These are phyloP conservation scores for Barnettozyma sp. DNA, from an alignment of 805 yeast species.

Conservation along the genomic window DNA sequence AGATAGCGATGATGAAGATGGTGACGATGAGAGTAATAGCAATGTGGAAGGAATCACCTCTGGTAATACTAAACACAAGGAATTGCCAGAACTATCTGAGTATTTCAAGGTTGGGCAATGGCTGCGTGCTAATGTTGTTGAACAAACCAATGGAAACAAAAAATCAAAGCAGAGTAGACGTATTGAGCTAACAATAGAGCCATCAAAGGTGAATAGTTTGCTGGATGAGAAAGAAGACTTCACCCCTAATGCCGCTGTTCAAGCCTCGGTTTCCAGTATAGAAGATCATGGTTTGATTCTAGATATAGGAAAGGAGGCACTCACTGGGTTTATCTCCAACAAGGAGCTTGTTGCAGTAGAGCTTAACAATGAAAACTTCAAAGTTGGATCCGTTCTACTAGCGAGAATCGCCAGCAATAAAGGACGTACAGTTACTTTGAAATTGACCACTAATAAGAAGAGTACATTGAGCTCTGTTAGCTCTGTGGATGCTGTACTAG, in stretches of 20 bases:
- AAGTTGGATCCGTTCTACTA: slow-evolving; percentile 65
- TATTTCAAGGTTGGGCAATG: slow-evolving; percentile 73
- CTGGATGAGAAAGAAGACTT: slow-evolving; percentile 57
- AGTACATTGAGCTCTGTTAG: slow-evolving; percentile 51
- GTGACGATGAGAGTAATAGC: slow-evolving; percentile 31
- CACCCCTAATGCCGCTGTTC: slow-evolving; percentile 54
- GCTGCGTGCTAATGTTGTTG: slow-evolving; percentile 74
- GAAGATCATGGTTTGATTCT: slow-evolving; percentile 91
- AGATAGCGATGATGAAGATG: slow-evolving; percentile 32
- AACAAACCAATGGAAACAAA: slow-evolving; percentile 34
- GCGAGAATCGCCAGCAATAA: slow-evolving; percentile 46
- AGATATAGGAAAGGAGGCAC: slow-evolving; percentile 53
- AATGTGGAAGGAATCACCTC: slow-evolving; percentile 28
- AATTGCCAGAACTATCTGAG: slow-evolving; percentile 48
- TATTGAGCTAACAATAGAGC: slow-evolving; percentile 68
- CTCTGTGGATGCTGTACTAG: slow-evolving; percentile 72
- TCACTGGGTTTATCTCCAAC: slow-evolving; percentile 68
- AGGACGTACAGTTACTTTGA: slow-evolving; percentile 54
- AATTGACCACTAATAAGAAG: slow-evolving; percentile 38
- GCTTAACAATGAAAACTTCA: slow-evolving; percentile 30
- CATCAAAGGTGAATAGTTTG: slow-evolving; percentile 56
- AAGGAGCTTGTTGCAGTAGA: slow-evolving; percentile 47
- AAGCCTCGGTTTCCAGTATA: slow-evolving; percentile 66
- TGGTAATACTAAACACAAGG: slow-evolving; percentile 27
- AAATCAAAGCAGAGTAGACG: slow-evolving; percentile 40